Base-by-base conservation (phyloP, 768 basidiomycete species). In the Tremella yokohamensis region DNA sequence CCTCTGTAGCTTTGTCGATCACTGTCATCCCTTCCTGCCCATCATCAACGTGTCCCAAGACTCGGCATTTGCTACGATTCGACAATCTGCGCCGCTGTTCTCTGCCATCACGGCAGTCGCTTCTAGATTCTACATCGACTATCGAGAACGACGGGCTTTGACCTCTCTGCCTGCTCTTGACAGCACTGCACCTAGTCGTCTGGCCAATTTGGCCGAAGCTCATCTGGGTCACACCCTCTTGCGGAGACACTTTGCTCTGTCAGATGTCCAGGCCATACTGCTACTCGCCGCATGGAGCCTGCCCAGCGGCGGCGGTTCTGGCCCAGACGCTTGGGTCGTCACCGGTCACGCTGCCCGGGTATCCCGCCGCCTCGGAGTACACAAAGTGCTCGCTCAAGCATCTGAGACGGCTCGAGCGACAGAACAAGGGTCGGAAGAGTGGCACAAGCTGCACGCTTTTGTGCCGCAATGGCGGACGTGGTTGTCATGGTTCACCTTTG, bases 1-100 rank as follows among this genome's bases (percentile, higher is more conserved):
- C 19, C 40, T 62, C 8, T 34, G 29, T 34, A 34, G 29, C 60
- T 70, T 65, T 48, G 58, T 67, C 49, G 62, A 65, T 15, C 69
- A 71, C 40, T 64, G 66, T 25, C 69, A 71, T 48, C 58, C 64
- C 8, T 71, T 71, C 54, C 40, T 71, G 19, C 69, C 69, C 15
- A 63, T 71, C 9, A 60, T 71, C 22, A 63, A 71, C 40, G 56
- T 65, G 22, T 59, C 64, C 12, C 58, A 60, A 8, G 61, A 64
- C 25, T 57, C 63, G 24, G 60, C 64, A 9, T 68, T 66, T 54
- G 60, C 52, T 22, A 55, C 56, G 9, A 64, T 64, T 19, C 61
- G 62, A 11, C 59, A 62, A 45, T 68, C 69, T 4, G 58, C 66
- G 1, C 56, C 64, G 19, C 54, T 71, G 2, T 56, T 71, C 38